Conservation (phyloP, 2,329 filamentous ascomycete species). For the Ophiostoma tasmaniense region DNA sequence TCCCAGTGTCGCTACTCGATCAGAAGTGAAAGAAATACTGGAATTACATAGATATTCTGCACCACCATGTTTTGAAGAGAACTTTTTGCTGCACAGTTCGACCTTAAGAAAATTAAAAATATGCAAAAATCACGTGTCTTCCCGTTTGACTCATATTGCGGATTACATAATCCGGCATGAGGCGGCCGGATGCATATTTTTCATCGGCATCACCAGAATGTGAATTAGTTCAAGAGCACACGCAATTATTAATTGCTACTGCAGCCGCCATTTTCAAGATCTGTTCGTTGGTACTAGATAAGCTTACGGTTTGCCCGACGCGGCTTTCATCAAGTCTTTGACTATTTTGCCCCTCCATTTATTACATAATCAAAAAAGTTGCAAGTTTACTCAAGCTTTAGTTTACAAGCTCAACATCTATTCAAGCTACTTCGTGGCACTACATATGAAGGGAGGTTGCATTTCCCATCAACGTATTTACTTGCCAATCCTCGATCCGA, state of each 20-base stretch:
- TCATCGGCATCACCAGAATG: neutral
- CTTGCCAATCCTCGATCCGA: no score
- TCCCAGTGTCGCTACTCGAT: neutral
- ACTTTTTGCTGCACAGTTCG: no score
- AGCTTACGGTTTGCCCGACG: neutral
- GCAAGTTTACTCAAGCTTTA: neutral
- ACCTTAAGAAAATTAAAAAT: no score
- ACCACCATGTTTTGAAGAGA: no score
- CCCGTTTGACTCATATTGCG: constrained; percentile 6
- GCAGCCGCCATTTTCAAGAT: no score
- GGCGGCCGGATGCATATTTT: neutral
- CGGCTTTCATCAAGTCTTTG: neutral
- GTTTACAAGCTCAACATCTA: neutral
- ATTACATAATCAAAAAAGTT: neutral
- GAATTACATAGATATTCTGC: no score
- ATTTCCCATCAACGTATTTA: neutral
- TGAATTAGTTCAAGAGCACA: neutral
- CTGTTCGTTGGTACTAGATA: neutral
- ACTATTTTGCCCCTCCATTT: neutral
- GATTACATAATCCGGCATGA: neutral
- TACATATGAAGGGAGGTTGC: neutral
- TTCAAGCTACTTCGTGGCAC: neutral
- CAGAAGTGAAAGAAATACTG: no score
- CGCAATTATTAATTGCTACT: neutral
- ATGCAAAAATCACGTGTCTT: constrained; percentile 7